A percentile compares a stretch with the other conserved stretches of the same genome.
These are phyloP conservation scores for Artomyces pyxidatus DNA, from an alignment of 768 basidiomycete species.

Conservation along the genomic window DNA sequence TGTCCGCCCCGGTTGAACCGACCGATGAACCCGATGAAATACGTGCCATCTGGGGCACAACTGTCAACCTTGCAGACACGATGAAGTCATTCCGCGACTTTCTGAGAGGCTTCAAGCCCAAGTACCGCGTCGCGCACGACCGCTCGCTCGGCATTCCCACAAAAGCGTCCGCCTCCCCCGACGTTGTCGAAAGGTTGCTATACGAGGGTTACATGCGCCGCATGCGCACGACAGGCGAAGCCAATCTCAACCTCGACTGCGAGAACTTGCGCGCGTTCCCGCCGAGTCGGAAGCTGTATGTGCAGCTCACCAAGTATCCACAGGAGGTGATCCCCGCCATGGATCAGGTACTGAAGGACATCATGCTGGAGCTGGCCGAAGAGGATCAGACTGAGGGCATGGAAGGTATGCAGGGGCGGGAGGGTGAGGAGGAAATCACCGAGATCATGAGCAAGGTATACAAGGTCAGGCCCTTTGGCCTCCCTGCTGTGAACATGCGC, in stretches of 20 bases:
- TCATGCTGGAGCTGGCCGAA: conserved; percentile 84
- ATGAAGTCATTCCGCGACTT: conserved; percentile 90
- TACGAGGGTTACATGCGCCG: conserved; percentile 79
- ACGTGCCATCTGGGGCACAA: conserved; percentile 96
- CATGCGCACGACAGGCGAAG: conserved; percentile 89
- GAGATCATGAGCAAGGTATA: conserved; percentile 85
- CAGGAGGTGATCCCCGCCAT: conserved; percentile 96
- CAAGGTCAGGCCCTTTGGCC: conserved; percentile 89
- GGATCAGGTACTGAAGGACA: conserved; percentile 92
- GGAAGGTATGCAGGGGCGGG: conserved; percentile 68
- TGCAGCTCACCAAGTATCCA: conserved; percentile 85
- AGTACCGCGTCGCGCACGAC: conserved; percentile 74
- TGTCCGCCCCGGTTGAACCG: conserved; percentile 53
- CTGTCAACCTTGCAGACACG: conserved; percentile 83
- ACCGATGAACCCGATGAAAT: conserved; percentile 78
- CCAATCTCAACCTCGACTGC: conserved; percentile 87
- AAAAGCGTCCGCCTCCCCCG: conserved; percentile 44
- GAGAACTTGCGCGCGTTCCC: conserved; percentile 83
- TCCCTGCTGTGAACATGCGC: conserved; percentile 84
- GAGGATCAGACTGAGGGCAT: conserved; percentile 62
- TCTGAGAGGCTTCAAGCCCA: conserved; percentile 86
- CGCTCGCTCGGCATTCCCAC: conserved; percentile 48
- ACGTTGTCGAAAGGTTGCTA: conserved; percentile 56
- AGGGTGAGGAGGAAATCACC: conserved; percentile 78
- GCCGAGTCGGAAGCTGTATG: conserved; percentile 71